Evolutionary conservation across 345 rosid genomes (phyloP).

Genomic region (Lagerstroemia speciosa): DNA sequence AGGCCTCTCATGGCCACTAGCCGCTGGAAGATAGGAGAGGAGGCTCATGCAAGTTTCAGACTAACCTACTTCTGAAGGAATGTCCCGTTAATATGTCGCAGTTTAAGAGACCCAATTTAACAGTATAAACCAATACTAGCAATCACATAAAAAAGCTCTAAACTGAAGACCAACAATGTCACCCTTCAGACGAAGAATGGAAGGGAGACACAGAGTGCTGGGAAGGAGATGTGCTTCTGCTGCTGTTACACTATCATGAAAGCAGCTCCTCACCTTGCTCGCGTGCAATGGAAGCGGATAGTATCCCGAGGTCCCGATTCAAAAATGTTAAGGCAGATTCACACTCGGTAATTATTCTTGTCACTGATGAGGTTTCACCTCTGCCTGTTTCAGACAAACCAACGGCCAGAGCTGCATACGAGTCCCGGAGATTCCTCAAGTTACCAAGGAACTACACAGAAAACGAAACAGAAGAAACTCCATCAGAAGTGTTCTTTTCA

Average conservation of each 20-base stretch:
- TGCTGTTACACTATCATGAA: constrained; percentile 5
- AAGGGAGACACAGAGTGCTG: neutral
- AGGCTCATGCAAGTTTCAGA: neutral
- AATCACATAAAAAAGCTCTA: neutral
- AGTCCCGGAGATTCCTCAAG: constrained; percentile 91
- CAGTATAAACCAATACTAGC: neutral
- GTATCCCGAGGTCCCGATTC: constrained; percentile 80
- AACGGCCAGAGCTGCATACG: constrained; percentile 82
- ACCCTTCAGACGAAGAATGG: neutral
- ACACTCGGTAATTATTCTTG: constrained; percentile 82
- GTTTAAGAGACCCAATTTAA: neutral
- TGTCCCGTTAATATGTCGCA: neutral
- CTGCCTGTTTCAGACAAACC: constrained; percentile 76
- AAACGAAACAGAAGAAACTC: constrained; percentile 4
- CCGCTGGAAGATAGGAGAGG: neutral
- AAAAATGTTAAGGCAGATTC: constrained; percentile 80
- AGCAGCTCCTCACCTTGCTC: constrained; percentile 43
- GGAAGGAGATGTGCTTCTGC: neutral
- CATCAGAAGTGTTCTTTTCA: neutral
- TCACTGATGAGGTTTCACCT: constrained; percentile 84
- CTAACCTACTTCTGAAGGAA: neutral
- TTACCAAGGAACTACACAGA: constrained; percentile 75
- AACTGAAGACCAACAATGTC: neutral
- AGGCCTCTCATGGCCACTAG: neutral
- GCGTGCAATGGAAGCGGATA: constrained; percentile 78